phyloP scores from a whole-genome alignment of 345 rosid genomes.

The Capsella bursapastoris region DNA sequence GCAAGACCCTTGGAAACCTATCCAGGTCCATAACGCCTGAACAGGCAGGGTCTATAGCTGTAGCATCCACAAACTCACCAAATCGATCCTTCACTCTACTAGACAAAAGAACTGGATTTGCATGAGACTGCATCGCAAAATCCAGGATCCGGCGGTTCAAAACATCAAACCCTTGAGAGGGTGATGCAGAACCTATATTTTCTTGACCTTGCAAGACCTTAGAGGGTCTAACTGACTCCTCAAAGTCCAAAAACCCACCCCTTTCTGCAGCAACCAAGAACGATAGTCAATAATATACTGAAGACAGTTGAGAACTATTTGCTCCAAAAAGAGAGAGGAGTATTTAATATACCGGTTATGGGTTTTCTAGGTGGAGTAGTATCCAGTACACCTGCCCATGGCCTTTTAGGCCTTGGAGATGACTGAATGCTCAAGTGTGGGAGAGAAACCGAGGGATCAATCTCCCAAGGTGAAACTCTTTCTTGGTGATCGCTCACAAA shows the following conservation, averaged over 20 bases:
- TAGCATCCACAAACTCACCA: slow-evolving; percentile 51
- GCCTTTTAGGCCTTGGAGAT: slow-evolving; percentile 82
- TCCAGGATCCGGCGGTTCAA: slow-evolving; percentile 58
- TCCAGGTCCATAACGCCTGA: slow-evolving; percentile 67
- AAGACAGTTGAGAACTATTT: slow-evolving; percentile 1
- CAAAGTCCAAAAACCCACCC: slow-evolving; percentile 74
- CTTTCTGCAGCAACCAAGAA: slow-evolving; percentile 52
- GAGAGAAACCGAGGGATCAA: slow-evolving; percentile 76
- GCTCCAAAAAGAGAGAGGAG: slow-evolving; percentile 13
- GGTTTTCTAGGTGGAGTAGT: slow-evolving; percentile 58
- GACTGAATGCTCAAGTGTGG: slow-evolving; percentile 75
- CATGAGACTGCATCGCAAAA: slow-evolving; percentile 62
- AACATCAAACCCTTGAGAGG: slow-evolving; percentile 65
- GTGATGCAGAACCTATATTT: slow-evolving; percentile 76
- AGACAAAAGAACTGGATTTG: slow-evolving; percentile 56
- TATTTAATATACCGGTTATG: slow-evolving; percentile 49
- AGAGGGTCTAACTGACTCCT: slow-evolving; percentile 87
- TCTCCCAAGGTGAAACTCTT: slow-evolving; percentile 92
- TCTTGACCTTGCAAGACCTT: slow-evolving; percentile 99
- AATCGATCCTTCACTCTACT: slow-evolving; percentile 49
- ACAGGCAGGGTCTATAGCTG: slow-evolving; percentile 45
- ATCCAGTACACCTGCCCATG: slow-evolving; percentile 63
- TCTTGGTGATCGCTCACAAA: slow-evolving; percentile 59
- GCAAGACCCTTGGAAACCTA: slow-evolving; percentile 89
- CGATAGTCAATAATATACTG: slow-evolving; percentile 13